These are phyloP conservation scores for Saccharum officinarum DNA, from an alignment of 176 grass and related monocot genomes.

Conservation along the genomic window DNA sequence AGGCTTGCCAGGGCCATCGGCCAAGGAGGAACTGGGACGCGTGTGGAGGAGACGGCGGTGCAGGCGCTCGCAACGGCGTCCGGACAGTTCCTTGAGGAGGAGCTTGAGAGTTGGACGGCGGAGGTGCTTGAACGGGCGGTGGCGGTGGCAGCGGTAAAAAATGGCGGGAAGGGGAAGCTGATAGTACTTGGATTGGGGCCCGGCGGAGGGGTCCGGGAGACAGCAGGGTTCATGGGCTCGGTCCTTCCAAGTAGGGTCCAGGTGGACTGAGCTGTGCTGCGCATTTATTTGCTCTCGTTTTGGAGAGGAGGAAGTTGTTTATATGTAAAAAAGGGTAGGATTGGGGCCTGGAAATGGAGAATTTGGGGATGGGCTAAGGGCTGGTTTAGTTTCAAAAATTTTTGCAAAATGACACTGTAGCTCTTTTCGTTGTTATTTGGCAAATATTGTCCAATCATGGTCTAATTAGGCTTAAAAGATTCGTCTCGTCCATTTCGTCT, in stretches of 20 bases:
- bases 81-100: slow-evolving; percentile 49
- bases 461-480: too few relatives aligned
- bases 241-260: slow-evolving; percentile 67
- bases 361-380: background rate
- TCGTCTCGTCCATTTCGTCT: too few relatives aligned
- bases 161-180: slow-evolving; percentile 54
- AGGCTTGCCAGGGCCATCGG: slow-evolving; percentile 39
- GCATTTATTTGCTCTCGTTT: slow-evolving; percentile 21
- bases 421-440: too few relatives aligned
- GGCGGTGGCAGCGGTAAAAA: slow-evolving; percentile 35
- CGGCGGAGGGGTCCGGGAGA: slow-evolving; percentile 24
- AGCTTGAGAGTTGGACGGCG: slow-evolving; percentile 62
- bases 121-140: slow-evolving; percentile 61
- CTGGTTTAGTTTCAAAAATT: too few relatives aligned
- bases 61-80: slow-evolving; percentile 43
- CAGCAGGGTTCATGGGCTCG: slow-evolving; percentile 70
- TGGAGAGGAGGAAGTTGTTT: background rate
- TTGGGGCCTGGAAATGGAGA: slow-evolving; percentile 26
- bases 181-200: slow-evolving; percentile 29
- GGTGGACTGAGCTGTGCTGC: slow-evolving; percentile 42
- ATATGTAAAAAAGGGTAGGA: slow-evolving; percentile 40
- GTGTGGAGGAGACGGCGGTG: slow-evolving; percentile 41
- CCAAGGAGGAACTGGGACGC: background rate
- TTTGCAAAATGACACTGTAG: too few relatives aligned
- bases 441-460: too few relatives aligned